Base-by-base conservation (phyloP, 164 flowering plant species). In the Magnolia changhungtana region DNA sequence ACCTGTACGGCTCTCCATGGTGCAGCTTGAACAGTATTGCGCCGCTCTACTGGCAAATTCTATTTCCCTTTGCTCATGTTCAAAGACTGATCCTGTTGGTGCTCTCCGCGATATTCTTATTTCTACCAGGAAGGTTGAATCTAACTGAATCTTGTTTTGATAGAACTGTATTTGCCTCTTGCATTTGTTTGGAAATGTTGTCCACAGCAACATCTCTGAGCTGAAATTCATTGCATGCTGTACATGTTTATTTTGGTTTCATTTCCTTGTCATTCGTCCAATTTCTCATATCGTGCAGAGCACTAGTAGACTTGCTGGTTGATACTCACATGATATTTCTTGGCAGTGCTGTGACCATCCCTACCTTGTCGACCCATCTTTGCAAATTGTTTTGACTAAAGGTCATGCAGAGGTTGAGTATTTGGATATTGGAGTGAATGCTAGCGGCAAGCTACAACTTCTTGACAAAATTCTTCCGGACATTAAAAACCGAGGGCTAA, bases 11-110 rank as follows among this genome's bases (percentile, higher is more conserved):
- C 81, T 96, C 63, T 92, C 98, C 31, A 81, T 86, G 79, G 77
- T 89, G 68, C 99, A 94, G 80, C 94, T 96, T 71, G 99, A 96
- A 86, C 96, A 86, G 77, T 96, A 96, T 77, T 94, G 97, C 86
- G 79, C 74, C 70, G 83, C 83, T 52, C 82, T 96, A 50, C 81
- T 92, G 69, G 76, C 89, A 11, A 91, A 93, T 73, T 84, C 84
- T 23, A 69, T 78, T 0, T 68, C 80, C 55, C 98, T 96, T 73
- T 76, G 89, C 78, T 88, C 92, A 64, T 80, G 77, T 76, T 84
- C 81, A 23, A 96, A 83, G 84, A 86, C 24, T 75, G 96, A 93
- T 81, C 81, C 67, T 72, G 81, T 88, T 80, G 96, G 91, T 31
- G 89, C 81, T 50, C 87, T 96, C 50, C 88, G 80, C 18, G 87